phyloP scores from a whole-genome alignment of 768 basidiomycete species.

The Pholiota microspora region DNA sequence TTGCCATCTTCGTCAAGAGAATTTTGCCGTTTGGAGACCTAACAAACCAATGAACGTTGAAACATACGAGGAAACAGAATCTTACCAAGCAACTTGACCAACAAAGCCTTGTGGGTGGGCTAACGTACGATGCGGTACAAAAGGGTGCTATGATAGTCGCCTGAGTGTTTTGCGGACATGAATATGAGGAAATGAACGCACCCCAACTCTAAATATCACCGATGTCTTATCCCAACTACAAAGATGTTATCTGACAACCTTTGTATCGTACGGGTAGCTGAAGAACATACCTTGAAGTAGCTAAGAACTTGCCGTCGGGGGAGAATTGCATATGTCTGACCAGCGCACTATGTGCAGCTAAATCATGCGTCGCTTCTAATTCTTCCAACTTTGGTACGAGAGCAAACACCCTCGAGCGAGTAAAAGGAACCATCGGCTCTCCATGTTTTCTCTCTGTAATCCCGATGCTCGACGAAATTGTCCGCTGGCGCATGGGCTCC shows the following conservation, averaged over 20 bases:
- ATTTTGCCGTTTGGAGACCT: constrained; percentile 66
- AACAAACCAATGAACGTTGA: neutral
- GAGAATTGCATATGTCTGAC: constrained; percentile 77
- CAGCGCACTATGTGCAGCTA: constrained; percentile 63
- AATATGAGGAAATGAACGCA: constrained; percentile 35
- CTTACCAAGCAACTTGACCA: constrained; percentile 72
- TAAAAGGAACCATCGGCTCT: constrained; percentile 23
- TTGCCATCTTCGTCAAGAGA: constrained; percentile 62
- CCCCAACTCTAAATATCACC: constrained; percentile 63
- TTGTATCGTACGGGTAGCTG: neutral
- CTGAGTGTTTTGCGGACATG: neutral
- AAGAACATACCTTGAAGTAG: constrained; percentile 57
- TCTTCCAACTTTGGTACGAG: constrained; percentile 55
- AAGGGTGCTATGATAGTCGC: constrained; percentile 44
- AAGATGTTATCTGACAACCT: neutral
- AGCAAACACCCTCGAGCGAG: constrained; percentile 51
- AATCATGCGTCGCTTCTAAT: constrained; percentile 55
- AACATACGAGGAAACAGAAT: neutral
- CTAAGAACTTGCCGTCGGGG: constrained; percentile 70
- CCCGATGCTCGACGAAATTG: constrained; percentile 18
- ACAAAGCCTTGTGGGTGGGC: constrained; percentile 73
- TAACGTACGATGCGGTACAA: constrained; percentile 58
- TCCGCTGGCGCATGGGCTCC: constrained; percentile 21
- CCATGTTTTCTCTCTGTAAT: constrained; percentile 13
- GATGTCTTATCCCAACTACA: constrained; percentile 70